phyloP scores from a whole-genome alignment of 805 yeast species.

The Yamadazyma philogaea region DNA sequence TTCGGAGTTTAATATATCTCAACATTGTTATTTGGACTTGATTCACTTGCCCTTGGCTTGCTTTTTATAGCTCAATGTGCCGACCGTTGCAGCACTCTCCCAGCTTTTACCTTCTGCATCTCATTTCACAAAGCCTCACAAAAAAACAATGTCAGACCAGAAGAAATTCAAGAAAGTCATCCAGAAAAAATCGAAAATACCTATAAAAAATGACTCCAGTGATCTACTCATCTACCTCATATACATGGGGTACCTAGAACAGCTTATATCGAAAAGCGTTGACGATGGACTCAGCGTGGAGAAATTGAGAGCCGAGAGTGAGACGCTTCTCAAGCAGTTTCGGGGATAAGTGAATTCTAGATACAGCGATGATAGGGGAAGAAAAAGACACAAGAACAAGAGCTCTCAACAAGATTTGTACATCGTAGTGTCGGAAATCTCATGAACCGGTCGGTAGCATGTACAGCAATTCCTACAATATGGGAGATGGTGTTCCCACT shows the following conservation, averaged over 20 bases:
- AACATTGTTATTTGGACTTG: too few species aligned
- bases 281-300: constrained; percentile 5
- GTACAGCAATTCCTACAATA: background rate
- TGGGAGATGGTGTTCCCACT: background rate
- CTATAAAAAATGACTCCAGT: constrained; percentile 13
- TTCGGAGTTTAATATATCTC: too few species aligned
- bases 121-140: background rate
- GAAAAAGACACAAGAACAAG: background rate
- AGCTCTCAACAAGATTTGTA: too few species aligned
- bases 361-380: too few species aligned
- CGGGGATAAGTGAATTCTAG: constrained; percentile 9
- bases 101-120: too few species aligned
- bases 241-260: constrained; percentile 12
- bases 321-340: constrained; percentile 11
- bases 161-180: constrained; percentile 12
- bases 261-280: constrained; percentile 5
- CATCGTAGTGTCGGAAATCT: too few species aligned
- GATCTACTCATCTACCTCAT: constrained; percentile 14
- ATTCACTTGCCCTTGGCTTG: too few species aligned
- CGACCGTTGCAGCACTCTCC: too few species aligned
- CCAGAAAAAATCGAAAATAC: constrained; percentile 10
- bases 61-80: too few species aligned
- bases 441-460: too few species aligned
- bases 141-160: constrained; percentile 4
- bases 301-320: constrained; percentile 5